These are phyloP conservation scores for Umbelopsis ramanniana DNA, from an alignment of 192 early-diverging fungal genomes.

Conservation along the genomic window DNA sequence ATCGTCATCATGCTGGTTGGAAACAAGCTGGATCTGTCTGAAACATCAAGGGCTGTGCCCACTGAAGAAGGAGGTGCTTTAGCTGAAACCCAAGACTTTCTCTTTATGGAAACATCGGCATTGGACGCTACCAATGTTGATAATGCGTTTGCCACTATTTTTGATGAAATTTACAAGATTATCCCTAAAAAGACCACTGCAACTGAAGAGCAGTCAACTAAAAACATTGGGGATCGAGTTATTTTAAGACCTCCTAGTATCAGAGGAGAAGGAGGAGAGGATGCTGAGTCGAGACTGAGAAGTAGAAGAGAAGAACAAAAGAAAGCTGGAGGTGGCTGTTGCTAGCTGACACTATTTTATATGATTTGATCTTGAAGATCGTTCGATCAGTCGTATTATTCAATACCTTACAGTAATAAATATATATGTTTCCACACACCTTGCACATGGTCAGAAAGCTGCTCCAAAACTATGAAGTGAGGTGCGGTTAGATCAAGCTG, in stretches of 20 bases:
- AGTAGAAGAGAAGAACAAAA: constrained; percentile 48
- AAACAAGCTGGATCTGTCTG: constrained; percentile 87
- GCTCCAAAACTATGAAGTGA: not conserved
- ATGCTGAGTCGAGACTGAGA: constrained; percentile 44
- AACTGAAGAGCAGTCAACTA: constrained; percentile 2
- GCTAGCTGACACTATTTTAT: constrained; percentile 12
- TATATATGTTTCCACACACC: not conserved
- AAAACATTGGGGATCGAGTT: constrained; percentile 28
- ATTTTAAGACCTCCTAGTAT: constrained; percentile 50
- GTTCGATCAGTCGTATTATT: constrained; percentile 25
- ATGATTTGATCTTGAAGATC: constrained; percentile 42
- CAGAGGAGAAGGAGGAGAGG: constrained; percentile 43
- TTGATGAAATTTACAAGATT: constrained; percentile 70
- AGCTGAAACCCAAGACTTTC: constrained; percentile 73
- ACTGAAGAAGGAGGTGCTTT: constrained; percentile 79
- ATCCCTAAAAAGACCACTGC: constrained; percentile 32
- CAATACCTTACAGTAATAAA: constrained; percentile 22
- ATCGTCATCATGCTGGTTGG: constrained; percentile 93
- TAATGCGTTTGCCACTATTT: constrained; percentile 76
- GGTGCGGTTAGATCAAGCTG: not conserved
- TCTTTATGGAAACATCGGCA: constrained; percentile 84
- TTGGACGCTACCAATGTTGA: constrained; percentile 81
- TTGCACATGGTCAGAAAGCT: too few relatives aligned
- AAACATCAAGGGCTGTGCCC: constrained; percentile 64
- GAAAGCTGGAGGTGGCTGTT: constrained; percentile 46